Evolutionary conservation across 2,329 filamentous ascomycete species (phyloP), one percentile per base, ranked within the genome.

Genomic region (Chaetomium sp.): DNA sequence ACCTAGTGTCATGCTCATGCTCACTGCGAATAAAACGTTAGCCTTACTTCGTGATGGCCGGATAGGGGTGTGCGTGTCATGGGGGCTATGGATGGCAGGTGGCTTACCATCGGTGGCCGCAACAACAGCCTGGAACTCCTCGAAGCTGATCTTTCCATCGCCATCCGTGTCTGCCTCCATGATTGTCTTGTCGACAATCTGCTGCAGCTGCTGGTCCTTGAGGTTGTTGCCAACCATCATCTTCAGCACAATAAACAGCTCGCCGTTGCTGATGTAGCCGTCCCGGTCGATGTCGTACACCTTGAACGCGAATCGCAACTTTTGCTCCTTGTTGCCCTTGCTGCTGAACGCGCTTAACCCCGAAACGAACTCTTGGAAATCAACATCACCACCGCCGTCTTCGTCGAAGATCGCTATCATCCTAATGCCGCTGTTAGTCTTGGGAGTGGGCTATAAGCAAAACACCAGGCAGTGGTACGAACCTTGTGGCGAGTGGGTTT

Each of bases 221-320:
- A 99, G 77, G 74, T 99, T 99, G 77, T 89, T 96, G 58, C 94
- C 94, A 51, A 99, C 94, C 94, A 99, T 99, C 94, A 99, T 99
- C 87, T 99, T 99, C 68, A 99, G 81, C 68, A 99, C 94, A 68
- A 99, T 97, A 73, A 97, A 99, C 51, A 99, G 82, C 78, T 99
- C 94, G 67, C 94, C 94, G 73, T 99, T 99, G 78, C 89, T 95
- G 69, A 99, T 99, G 76, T 89, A 99, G 32, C 94, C 94, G 72
- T 99, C 94, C 58, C 94, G 89, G 74, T 99, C 94, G 68, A 99
- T 97, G 72, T 99, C 94, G 79, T 99, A 99, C 59, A 99, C 94
- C 74, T 96, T 96, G 83, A 99, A 99, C 45, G 94, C 94, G 69
- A 99, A 99, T 53, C 85, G 86, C 62, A 97, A 81, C 79, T 99